A percentile compares a stretch with the other conserved stretches of the same genome.
These are phyloP conservation scores for Grosmannia serpens DNA, from an alignment of 2,329 filamentous ascomycete species.

Conservation along the genomic window DNA sequence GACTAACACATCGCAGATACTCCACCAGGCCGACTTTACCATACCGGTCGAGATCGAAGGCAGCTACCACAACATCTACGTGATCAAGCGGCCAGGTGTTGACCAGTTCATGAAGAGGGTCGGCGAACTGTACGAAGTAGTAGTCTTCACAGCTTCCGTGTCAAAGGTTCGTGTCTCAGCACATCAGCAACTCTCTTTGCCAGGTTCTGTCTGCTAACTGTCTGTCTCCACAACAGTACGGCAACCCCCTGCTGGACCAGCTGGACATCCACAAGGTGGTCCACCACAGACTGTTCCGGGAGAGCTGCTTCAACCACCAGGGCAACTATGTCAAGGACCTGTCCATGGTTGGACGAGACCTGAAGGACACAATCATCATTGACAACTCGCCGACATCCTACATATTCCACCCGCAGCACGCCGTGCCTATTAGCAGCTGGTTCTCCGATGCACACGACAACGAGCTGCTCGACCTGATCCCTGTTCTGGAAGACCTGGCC, in stretches of 20 bases:
- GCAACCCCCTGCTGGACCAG: conserved; percentile 90
- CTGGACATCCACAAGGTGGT: conserved; percentile 95
- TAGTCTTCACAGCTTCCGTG: conserved; percentile 96
- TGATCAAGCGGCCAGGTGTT: conserved; percentile 97
- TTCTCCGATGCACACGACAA: conserved; percentile 99
- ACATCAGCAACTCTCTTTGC: background rate
- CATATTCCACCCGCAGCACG: conserved; percentile 98
- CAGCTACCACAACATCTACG: conserved; percentile 98
- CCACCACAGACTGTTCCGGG: conserved; percentile 89
- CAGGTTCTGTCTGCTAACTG: conserved; percentile 6
- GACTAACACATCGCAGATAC: conserved; percentile 48
- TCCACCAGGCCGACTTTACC: conserved; percentile 97
- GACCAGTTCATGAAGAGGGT: conserved; percentile 99
- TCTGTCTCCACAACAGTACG: conserved; percentile 50
- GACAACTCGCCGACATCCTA: conserved; percentile 99
- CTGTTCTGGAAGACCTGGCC: conserved; percentile 93
- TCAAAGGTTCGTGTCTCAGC: conserved; percentile 61
- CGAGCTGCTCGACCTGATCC: conserved; percentile 92
- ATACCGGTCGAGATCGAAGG: conserved; percentile 98
- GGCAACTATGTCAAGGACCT: conserved; percentile 99
- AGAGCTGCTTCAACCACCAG: conserved; percentile 99
- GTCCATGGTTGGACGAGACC: conserved; percentile 88
- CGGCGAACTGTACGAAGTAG: conserved; percentile 94
- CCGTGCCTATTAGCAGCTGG: conserved; percentile 98
- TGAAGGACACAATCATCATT: conserved; percentile 97